Base-by-base conservation (phyloP, 495 filamentous ascomycete genomes). In the Neurospora sp. region DNA sequence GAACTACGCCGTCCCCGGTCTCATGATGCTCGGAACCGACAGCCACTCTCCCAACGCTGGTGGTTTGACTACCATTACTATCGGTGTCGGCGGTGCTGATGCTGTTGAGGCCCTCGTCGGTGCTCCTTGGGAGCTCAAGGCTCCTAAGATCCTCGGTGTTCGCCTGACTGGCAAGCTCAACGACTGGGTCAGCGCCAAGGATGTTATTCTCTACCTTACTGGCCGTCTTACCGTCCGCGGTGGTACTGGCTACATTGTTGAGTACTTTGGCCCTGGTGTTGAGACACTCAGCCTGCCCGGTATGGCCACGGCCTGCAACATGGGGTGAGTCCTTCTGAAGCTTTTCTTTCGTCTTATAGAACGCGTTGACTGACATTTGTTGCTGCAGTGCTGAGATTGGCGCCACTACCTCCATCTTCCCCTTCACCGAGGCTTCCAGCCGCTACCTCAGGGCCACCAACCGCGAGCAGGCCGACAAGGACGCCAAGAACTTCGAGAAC, bases 11-110 rank as follows among this genome's bases (percentile, higher is more conserved):
- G 90, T 94, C 5, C 96, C 96, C 5, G 96, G 96, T 65, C 80
- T 98, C 77, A 98, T 99, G 96, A 97, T 98, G 94, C 88, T 99
- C n/a, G 96, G 96, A 72, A 99, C 96, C 42, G 96, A 99, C 81
- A 97, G 94, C 78, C 96, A 98, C 83, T 98, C 96, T 38, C 96
- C 96, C 27, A 98, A 99, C 80, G 96, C 90, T 16, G 96, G 96
- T 80, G 96, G 96, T 73, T 82, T 99, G 42, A 94, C 92, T 73
- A 93, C 93, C 2, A 96, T 98, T 79, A 96, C 96, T 3, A 99
- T 99, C 78, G 96, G 96, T 83, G 96, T 99, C 40, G 96, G 96
- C 75, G 96, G 96, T 79, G 96, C 96, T 40, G 96, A 99, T 86
- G 96, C 96, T 0, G 96, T 98, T 20, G 96, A 99, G 84, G 96